Conservation (phyloP, 352 stramenopile species). For the Phytophthora hybrid region DNA sequence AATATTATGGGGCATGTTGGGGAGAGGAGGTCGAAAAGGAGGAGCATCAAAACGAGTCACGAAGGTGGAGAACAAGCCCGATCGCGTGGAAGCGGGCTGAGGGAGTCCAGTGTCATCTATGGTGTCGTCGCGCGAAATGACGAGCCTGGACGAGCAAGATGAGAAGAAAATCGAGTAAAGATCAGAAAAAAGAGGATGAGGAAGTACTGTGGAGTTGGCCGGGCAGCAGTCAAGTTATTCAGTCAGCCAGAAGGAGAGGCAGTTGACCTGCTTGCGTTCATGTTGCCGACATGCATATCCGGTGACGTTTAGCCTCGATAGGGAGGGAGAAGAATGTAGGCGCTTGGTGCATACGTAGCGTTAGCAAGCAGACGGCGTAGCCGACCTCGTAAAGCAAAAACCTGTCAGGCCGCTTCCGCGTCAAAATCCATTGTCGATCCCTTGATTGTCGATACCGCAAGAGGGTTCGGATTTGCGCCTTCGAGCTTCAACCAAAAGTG, state of each 20-base stretch:
- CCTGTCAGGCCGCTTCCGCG: conserved; percentile 33
- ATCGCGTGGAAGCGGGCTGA: conserved; percentile 21
- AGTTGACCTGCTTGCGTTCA: conserved; percentile 34
- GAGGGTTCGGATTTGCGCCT: neutral
- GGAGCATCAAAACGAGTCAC: conserved; percentile 29
- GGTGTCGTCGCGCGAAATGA: conserved; percentile 11
- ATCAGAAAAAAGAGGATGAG: conserved; percentile 31
- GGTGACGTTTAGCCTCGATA: conserved; percentile 34
- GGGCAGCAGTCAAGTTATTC: conserved; percentile 39
- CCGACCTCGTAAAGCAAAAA: conserved; percentile 43
- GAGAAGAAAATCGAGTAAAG: conserved; percentile 26
- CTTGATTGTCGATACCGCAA: conserved; percentile 9
- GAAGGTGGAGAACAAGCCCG: conserved; percentile 29
- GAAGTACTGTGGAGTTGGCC: conserved; percentile 26
- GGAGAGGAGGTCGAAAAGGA: conserved; percentile 30
- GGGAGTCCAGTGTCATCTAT: conserved; percentile 11
- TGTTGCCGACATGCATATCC: conserved; percentile 41
- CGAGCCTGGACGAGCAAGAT: neutral
- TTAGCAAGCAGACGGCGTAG: conserved; percentile 38
- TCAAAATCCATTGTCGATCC: conserved; percentile 19
- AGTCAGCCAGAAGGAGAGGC: conserved; percentile 30
- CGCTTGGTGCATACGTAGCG: conserved; percentile 37
- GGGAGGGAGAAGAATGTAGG: conserved; percentile 29
- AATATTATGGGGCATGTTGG: conserved; percentile 52
- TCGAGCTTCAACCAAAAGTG: no score